Base-by-base conservation (phyloP, 2,329 filamentous ascomycete species). In the Elsinoe necatrix region DNA sequence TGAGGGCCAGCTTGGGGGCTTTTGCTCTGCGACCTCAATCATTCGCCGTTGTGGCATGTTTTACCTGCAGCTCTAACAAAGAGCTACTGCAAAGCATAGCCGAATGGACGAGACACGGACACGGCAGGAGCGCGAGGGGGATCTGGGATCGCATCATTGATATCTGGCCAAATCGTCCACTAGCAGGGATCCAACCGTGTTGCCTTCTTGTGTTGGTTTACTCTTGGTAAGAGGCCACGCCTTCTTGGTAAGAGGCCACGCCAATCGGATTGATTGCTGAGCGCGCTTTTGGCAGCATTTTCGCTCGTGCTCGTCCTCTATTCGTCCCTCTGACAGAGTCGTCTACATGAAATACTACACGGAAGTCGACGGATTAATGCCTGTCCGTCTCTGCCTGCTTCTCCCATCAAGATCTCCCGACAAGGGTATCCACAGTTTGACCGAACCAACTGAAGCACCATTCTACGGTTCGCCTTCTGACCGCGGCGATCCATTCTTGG, bases 191-290 rank as follows among this genome's bases (percentile, higher is more conserved):
- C 48, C 29, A 6, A 9, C 14, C 27, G 31, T 35, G 16, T 23
- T 52, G 48, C 48, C 48, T 52, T 52, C 48, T 52, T 37, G 48
- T 52, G 48, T 52, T 52, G 48, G 48, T 37, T 37, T 52, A 52
- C 48, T 29, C 29, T 29, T 29, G 48, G 37, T 52, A 23, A 12
- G 18, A 18, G 14, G 21, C 37, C n/a, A 42, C 5, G 14, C 14
- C n/a, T 7, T 42, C 37, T 14, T 47, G 20, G 14, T 25, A 11
- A 48, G 14, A 12, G 16, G 8, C 43, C 21, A 48, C 45, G 25
- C 45, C 45, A 50, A 50, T 50, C 45, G 45, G 45, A 50, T 34
- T 50, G 6, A 34, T 50, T 50, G 43, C 43, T 48, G 43, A 23
- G 23, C 43, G 43, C 43, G 43, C 23, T 48, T 48, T 48, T 29